Percentiles rank a stretch among this genome's conserved stretches.
Evolutionary conservation across 139 green algal species (phyloP).

Genomic region (Edaphochlamys debaryana): DNA sequence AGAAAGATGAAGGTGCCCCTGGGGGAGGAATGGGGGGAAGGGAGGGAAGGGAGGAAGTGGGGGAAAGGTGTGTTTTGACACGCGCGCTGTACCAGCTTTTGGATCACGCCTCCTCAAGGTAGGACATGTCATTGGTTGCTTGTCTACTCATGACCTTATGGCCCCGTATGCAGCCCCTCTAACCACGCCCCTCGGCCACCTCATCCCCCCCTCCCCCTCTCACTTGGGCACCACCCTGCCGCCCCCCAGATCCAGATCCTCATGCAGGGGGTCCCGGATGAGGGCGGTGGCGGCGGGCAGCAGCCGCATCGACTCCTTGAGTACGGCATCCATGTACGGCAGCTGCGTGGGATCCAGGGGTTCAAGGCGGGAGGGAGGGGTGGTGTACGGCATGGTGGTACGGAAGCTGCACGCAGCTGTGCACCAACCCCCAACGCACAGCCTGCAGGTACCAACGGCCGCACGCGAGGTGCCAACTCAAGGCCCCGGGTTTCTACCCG

Average conservation of each 20-base stretch:
- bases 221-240: conserved; percentile 10
- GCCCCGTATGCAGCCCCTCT: not conserved
- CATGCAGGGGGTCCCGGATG: not conserved
- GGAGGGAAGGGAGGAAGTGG: not conserved
- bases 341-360: not conserved
- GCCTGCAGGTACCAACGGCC: too few relatives aligned
- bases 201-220: not conserved
- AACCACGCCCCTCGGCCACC: too few relatives aligned
- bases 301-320: conserved; percentile 58
- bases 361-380: not conserved
- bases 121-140: too few relatives aligned
- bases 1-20: not conserved
- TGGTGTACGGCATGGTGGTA: not conserved
- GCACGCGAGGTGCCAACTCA: too few relatives aligned
- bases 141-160: not conserved
- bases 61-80: too few relatives aligned
- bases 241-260: conserved; percentile 5
- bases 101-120: too few relatives aligned
- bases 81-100: not conserved
- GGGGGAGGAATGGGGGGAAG: not conserved
- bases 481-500: too few relatives aligned
- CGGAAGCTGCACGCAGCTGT: too few relatives aligned
- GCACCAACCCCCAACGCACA: not conserved
- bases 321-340: conserved; percentile 32
- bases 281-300: conserved; percentile 30